Base-by-base conservation (phyloP, 208 protist species). In the Strigomonas culicis region DNA sequence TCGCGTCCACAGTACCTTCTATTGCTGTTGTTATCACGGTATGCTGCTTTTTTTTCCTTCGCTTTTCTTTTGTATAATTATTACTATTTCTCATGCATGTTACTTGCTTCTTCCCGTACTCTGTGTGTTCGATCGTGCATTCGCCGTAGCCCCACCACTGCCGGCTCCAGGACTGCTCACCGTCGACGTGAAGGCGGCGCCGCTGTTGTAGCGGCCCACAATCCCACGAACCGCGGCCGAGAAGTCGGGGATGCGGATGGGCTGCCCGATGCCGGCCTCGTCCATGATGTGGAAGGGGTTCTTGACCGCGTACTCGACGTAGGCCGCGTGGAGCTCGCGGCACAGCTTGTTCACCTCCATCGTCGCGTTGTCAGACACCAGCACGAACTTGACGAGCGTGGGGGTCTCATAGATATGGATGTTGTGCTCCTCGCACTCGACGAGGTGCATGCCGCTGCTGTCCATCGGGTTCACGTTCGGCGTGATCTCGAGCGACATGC, bases 211-310 rank as follows among this genome's bases (percentile, higher is more conserved):
- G 11, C 66, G 55, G 2, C 70, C 66, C 44, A 92, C 82, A 3
- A 77, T 70, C 11, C 63, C 44, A 21, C 70, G 77, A 6, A 88
- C 69, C 3, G 84, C 84, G 39, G 83, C 84, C 15, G 70, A 84
- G 52, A 94, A 94, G n/a, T 82, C 88, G 22, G 82, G 66, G 1
- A 94, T 83, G 34, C 88, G 88, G 65, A 94, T 91, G 19, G 84
- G 88, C 57, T 94, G 88, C 0, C 88, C 88, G 62, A 90, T 92
- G 34, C 88, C 88, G 1, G 79, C 72, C 39, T 92, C 84, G 56
- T 94, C 88, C 21, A 94, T 76, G n/a, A 82, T 82, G 58, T 94
- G 81, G 67, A 94, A 92, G 0, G 88, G 85, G 39, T 94, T 92
- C 64, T 90, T 92, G 47, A 85, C 84, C 34, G 82, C 85, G 65